Percentiles rank a stretch among this genome's conserved stretches.
These are phyloP conservation scores for Effrenium voratum DNA, from an alignment of 73 alveolate species.

Conservation along the genomic window DNA sequence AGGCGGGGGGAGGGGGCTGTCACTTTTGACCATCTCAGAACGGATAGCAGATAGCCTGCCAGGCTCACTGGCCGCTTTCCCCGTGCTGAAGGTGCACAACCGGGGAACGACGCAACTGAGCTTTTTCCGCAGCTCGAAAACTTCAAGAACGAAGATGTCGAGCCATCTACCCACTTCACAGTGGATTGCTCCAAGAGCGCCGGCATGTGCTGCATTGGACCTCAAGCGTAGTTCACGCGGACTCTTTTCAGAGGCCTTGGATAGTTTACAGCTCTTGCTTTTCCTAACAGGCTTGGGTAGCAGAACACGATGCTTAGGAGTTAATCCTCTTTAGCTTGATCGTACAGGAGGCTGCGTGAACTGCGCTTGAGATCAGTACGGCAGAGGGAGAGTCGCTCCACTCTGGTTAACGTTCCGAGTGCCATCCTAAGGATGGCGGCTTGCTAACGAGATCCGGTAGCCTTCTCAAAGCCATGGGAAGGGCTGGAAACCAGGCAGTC, in stretches of 20 bases:
- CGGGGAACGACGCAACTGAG: neutral
- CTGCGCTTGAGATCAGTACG: neutral
- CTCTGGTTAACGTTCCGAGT: no score
- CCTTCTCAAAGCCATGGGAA: no score
- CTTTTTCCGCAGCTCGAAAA: slow-evolving; percentile 30
- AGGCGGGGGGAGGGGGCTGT: neutral
- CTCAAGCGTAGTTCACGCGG: neutral
- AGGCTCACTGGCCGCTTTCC: no score
- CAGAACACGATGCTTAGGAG: neutral
- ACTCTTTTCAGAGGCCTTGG: slow-evolving; percentile 12
- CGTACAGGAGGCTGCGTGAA: neutral
- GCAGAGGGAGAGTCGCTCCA: neutral
- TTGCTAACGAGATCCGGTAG: no score
- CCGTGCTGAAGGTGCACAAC: neutral
- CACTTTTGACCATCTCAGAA: neutral
- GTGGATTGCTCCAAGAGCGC: slow-evolving; percentile 82
- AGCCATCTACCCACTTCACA: neutral
- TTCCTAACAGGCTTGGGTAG: neutral
- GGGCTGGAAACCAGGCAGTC: no score
- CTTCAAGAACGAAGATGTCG: slow-evolving; percentile 53
- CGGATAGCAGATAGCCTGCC: neutral
- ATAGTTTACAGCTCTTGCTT: neutral
- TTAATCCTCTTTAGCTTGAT: neutral
- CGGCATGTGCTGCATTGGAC: neutral
- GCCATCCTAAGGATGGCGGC: no score